Percentiles rank a stretch among this genome's conserved stretches.
These are phyloP conservation scores for Anastatica hierochuntica DNA, from an alignment of 345 rosid species.

Conservation along the genomic window DNA sequence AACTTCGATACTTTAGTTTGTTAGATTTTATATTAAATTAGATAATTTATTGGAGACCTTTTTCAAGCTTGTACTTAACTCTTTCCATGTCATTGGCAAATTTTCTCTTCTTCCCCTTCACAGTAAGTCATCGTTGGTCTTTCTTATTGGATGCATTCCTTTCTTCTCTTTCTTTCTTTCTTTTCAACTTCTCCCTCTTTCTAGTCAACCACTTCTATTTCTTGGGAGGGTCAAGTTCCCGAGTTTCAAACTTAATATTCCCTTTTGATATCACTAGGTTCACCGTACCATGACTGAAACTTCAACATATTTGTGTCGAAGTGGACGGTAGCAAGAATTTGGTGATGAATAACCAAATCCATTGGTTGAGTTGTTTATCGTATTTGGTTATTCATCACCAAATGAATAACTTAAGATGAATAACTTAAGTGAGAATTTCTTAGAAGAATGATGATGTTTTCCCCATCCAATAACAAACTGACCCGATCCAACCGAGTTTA, in stretches of 20 bases:
- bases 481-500: too few relatives aligned
- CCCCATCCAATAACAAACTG: too few relatives aligned
- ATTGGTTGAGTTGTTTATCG: too few relatives aligned
- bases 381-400: too few relatives aligned
- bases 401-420: too few relatives aligned
- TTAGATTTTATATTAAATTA: neutral
- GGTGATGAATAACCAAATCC: conserved; percentile 8
- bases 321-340: conserved; percentile 6
- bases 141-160: conserved; percentile 74
- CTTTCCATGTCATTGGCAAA: conserved; percentile 72
- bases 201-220: conserved; percentile 74
- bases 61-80: conserved; percentile 67
- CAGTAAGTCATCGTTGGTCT: conserved; percentile 65
- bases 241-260: conserved; percentile 73
- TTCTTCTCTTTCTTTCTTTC: conserved; percentile 67
- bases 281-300: conserved; percentile 53
- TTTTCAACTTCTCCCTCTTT: conserved; percentile 60
- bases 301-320: conserved; percentile 29
- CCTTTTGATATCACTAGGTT: conserved; percentile 77
- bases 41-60: conserved; percentile 33
- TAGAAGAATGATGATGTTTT: too few relatives aligned
- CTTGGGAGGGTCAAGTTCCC: conserved; percentile 67
- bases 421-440: too few relatives aligned
- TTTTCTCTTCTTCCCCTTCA: conserved; percentile 53
- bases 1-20: neutral